A percentile compares a stretch with the other conserved stretches of the same genome.
These are phyloP conservation scores for Penicillium capsulatum DNA, from an alignment of 2,329 filamentous ascomycete species.

Conservation along the genomic window DNA sequence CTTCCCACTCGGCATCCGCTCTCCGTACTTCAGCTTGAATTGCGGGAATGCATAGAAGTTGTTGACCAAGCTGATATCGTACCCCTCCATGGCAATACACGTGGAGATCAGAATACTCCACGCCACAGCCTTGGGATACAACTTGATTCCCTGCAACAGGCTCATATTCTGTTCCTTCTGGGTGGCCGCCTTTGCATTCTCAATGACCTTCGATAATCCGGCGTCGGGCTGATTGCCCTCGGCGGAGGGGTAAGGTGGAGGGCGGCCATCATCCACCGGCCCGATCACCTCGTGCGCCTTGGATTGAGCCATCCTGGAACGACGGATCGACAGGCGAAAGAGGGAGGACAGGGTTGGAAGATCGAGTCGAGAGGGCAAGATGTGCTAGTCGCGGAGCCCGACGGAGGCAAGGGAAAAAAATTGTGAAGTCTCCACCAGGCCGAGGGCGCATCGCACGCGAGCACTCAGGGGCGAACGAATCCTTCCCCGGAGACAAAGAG, in stretches of 20 bases:
- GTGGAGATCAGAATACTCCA: constrained; percentile 88
- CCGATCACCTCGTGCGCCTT: constrained; percentile 30
- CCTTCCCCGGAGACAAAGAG: constrained; percentile 3
- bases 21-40: constrained; percentile 43
- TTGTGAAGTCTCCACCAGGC: constrained; percentile 17
- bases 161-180: constrained; percentile 61
- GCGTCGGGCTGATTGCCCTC: constrained; percentile 20
- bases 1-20: constrained; percentile 27
- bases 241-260: constrained; percentile 10
- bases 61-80: constrained; percentile 75
- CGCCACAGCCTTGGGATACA: constrained; percentile 80
- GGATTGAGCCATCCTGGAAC: constrained; percentile 24
- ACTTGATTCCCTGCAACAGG: constrained; percentile 67
- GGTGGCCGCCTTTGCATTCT: constrained; percentile 42
- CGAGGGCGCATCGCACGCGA: constrained; percentile 18
- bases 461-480: constrained; percentile 12
- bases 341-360: background rate
- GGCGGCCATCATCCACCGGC: constrained; percentile 16
- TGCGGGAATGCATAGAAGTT: constrained; percentile 62
- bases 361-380: constrained; percentile 4
- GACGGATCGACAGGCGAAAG: background rate
- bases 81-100: constrained; percentile 87
- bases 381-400: constrained; percentile 11
- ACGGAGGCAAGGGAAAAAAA: constrained; percentile 19
- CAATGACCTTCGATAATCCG: constrained; percentile 33